A percentile compares a stretch with the other conserved stretches of the same genome.
Evolutionary conservation across 768 basidiomycete species (phyloP).

Genomic region (Tricholoma sp.): DNA sequence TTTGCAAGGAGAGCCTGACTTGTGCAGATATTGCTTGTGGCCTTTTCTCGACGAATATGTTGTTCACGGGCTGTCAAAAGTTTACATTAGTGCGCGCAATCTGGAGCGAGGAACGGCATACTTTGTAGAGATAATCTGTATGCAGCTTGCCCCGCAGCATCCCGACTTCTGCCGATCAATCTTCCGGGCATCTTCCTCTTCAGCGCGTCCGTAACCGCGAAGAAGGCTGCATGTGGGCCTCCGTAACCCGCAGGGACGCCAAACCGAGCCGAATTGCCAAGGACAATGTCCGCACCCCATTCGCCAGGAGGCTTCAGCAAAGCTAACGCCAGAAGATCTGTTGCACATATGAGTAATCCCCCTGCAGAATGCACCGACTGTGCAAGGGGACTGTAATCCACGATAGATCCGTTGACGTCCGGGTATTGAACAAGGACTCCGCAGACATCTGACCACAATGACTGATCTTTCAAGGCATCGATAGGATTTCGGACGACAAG

Average conservation of each 20-base stretch:
- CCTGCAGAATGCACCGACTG: slow-evolving; percentile 65
- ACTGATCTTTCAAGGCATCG: slow-evolving; percentile 45
- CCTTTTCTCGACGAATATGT: slow-evolving; percentile 96
- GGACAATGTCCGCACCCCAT: slow-evolving; percentile 96
- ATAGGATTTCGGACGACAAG: slow-evolving; percentile 63
- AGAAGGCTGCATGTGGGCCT: slow-evolving; percentile 97
- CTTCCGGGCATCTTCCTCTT: slow-evolving; percentile 99
- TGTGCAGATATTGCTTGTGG: slow-evolving; percentile 98
- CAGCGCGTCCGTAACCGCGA: slow-evolving; percentile 85
- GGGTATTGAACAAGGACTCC: slow-evolving; percentile 95
- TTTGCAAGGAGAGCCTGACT: slow-evolving; percentile 96
- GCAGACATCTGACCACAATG: slow-evolving; percentile 60
- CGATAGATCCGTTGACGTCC: slow-evolving; percentile 79
- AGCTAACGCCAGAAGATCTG: slow-evolving; percentile 89
- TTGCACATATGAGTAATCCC: slow-evolving; percentile 83
- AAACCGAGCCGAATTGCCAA: slow-evolving; percentile 94
- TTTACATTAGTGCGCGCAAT: not conserved
- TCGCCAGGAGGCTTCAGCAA: slow-evolving; percentile 94
- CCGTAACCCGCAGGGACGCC: slow-evolving; percentile 98
- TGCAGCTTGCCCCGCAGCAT: slow-evolving; percentile 77
- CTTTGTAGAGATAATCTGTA: slow-evolving; percentile 95
- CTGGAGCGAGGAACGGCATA: slow-evolving; percentile 33
- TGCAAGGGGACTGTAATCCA: slow-evolving; percentile 65
- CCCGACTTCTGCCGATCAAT: slow-evolving; percentile 86
- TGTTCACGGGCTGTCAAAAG: slow-evolving; percentile 76